Evolutionary conservation across 2,329 filamentous ascomycete genomes (phyloP).

Genomic region (Xylaria sp.): DNA sequence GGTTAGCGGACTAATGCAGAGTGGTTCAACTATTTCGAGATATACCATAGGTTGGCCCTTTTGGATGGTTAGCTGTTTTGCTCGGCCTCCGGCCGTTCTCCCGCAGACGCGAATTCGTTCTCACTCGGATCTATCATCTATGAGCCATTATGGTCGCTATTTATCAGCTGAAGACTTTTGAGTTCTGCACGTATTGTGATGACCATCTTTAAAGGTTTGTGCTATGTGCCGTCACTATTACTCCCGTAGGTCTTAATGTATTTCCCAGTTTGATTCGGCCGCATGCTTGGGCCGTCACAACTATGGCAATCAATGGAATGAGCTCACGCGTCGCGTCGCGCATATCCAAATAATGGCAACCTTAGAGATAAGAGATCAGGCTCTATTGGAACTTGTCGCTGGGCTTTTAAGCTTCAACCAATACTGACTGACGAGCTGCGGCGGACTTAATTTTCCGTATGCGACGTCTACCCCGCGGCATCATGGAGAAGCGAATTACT

Average conservation of each 20-base stretch:
- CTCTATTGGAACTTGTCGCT: not conserved
- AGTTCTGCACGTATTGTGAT: not conserved
- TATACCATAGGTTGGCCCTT: not conserved
- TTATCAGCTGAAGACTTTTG: not conserved
- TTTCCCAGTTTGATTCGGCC: no score
- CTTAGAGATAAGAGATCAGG: not conserved
- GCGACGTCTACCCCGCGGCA: not conserved
- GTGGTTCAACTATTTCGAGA: not conserved
- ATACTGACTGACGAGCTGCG: not conserved
- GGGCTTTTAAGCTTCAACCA: not conserved
- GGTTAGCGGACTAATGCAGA: not conserved
- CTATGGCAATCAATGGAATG: not conserved
- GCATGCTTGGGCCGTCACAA: no score
- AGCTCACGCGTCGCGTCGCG: not conserved
- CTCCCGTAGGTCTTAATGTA: no score
- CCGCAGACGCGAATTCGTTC: not conserved
- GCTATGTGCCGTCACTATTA: no score
- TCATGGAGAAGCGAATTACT: not conserved
- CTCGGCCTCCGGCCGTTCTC: not conserved
- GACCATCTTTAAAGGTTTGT: no score
- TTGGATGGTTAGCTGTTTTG: not conserved
- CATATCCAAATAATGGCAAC: not conserved
- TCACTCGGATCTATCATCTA: not conserved
- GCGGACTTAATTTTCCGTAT: constrained; percentile 4
- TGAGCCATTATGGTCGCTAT: not conserved